phyloP scores from a whole-genome alignment of 768 basidiomycete species.

The Termitomyces sp. region DNA sequence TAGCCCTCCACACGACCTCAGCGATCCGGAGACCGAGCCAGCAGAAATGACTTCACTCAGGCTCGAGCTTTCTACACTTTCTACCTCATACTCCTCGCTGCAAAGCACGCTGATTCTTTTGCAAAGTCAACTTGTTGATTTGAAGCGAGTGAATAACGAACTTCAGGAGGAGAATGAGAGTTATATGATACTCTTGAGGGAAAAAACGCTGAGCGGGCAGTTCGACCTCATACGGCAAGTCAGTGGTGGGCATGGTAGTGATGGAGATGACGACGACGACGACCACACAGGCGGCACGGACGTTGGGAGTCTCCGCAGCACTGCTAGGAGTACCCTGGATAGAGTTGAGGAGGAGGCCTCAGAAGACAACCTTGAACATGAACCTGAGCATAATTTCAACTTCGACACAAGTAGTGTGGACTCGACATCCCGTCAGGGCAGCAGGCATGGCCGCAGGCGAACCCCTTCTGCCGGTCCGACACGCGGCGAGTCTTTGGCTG shows the following conservation, averaged over 20 bases:
- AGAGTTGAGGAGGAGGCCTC: slow-evolving; percentile 59
- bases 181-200: slow-evolving; percentile 90
- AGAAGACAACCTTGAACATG: slow-evolving; percentile 39
- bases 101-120: slow-evolving; percentile 83
- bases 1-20: slow-evolving; percentile 42
- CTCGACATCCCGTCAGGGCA: slow-evolving; percentile 38
- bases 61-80: slow-evolving; percentile 83
- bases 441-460: slow-evolving; percentile 49
- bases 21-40: slow-evolving; percentile 73
- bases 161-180: slow-evolving; percentile 96
- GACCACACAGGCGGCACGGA: slow-evolving; percentile 43
- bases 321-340: slow-evolving; percentile 57
- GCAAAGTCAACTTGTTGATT: slow-evolving; percentile 80
- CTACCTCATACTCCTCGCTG: slow-evolving; percentile 80
- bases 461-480: slow-evolving; percentile 49
- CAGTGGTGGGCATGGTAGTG: slow-evolving; percentile 39
- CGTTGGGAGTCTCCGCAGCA: slow-evolving; percentile 55
- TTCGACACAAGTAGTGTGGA: slow-evolving; percentile 32
- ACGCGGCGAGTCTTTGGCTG: slow-evolving; percentile 80
- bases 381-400: slow-evolving; percentile 34
- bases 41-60: slow-evolving; percentile 83
- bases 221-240: slow-evolving; percentile 76
- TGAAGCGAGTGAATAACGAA: slow-evolving; percentile 85
- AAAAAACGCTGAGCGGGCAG: slow-evolving; percentile 88
- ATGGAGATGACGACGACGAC: slow-evolving; percentile 38